Conservation (phyloP, 1,284 basidiomycete genomes). For the Malassezia dermatis region DNA sequence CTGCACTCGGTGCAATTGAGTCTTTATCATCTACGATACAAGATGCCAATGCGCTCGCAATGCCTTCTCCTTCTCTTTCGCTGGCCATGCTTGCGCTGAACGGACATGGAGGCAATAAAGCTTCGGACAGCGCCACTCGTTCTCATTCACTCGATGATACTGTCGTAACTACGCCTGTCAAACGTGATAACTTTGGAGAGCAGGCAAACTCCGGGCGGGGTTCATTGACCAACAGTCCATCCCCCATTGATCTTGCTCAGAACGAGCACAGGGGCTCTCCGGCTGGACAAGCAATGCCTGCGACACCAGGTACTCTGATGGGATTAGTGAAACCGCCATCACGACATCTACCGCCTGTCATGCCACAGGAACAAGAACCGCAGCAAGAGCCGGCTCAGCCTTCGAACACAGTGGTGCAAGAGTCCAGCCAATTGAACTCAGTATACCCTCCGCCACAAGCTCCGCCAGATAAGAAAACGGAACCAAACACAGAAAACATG, state of each 20-base stretch:
- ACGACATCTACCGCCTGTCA: background rate
- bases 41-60: constrained; percentile 8
- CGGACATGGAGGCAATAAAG: background rate
- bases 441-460: background rate
- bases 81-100: background rate
- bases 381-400: constrained; percentile 4
- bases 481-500: background rate
- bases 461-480: background rate
- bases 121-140: background rate
- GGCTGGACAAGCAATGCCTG: constrained; percentile 21
- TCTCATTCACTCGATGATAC: background rate
- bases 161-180: background rate
- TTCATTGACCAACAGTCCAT: constrained; percentile 18
- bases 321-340: constrained; percentile 21
- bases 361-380: background rate
- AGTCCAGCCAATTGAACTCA: background rate
- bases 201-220: background rate
- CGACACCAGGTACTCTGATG: constrained; percentile 44
- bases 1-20: constrained; percentile 15
- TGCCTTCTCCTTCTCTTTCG: constrained; percentile 11
- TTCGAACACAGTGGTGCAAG: background rate
- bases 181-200: background rate
- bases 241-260: constrained; percentile 33
- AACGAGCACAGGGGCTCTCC: background rate
- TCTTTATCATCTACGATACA: constrained; percentile 14